phyloP scores from a whole-genome alignment of 768 basidiomycete species.

The Dioszegia hungarica region DNA sequence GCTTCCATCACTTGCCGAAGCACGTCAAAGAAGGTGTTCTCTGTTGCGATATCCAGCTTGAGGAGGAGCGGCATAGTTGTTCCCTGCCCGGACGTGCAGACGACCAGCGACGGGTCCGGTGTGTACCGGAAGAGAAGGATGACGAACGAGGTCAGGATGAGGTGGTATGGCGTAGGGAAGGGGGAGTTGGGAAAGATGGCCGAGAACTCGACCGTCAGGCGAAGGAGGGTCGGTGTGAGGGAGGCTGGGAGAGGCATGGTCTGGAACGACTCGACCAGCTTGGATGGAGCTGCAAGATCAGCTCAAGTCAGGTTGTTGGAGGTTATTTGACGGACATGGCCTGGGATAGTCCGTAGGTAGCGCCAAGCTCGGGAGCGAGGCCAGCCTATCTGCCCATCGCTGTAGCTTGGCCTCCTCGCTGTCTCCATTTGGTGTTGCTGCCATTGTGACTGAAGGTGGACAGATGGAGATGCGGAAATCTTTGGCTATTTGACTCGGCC shows the following conservation, averaged over 20 bases:
- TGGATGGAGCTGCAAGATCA: slow-evolving; percentile 54
- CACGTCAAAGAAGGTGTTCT: slow-evolving; percentile 83
- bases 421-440: neutral
- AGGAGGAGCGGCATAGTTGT: slow-evolving; percentile 73
- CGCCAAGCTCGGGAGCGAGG: slow-evolving; percentile 79
- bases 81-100: slow-evolving; percentile 70
- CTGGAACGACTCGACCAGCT: slow-evolving; percentile 79
- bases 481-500: neutral
- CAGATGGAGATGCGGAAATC: neutral
- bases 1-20: slow-evolving; percentile 78
- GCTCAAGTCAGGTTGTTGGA: neutral
- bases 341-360: slow-evolving; percentile 95
- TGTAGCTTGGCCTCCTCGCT: slow-evolving; percentile 29
- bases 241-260: slow-evolving; percentile 61
- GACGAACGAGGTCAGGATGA: slow-evolving; percentile 85
- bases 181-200: slow-evolving; percentile 28
- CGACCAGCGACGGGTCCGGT: slow-evolving; percentile 86
- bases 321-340: slow-evolving; percentile 50
- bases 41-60: slow-evolving; percentile 72
- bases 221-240: slow-evolving; percentile 71
- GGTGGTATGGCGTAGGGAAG: slow-evolving; percentile 73
- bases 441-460: neutral
- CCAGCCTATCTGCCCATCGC: slow-evolving; percentile 55
- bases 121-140: slow-evolving; percentile 91
- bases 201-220: slow-evolving; percentile 60